Base-by-base conservation (phyloP, 345 rosid genomes). In the Salix dunnii region DNA sequence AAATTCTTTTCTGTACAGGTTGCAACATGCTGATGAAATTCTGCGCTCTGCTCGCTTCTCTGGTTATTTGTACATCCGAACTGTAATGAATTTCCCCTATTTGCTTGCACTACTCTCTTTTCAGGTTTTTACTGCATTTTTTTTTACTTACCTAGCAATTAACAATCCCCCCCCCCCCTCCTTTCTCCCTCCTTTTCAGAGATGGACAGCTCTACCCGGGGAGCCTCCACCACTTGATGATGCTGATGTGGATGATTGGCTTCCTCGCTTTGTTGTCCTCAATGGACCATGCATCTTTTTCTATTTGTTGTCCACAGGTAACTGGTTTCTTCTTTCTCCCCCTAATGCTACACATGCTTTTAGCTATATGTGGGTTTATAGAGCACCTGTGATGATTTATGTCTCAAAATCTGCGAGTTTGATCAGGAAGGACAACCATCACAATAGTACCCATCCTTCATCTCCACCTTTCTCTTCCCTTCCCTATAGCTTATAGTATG, bases 131-230 rank as follows among this genome's bases (percentile, higher is more conserved):
- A 61, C 69, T 67, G 79, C 70, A 40, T 17, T 71, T 60, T 49
- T 60, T 49, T 74, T 71, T 75, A 38, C 67, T 21, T 17, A 13
- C 36, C 55, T 71, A 42, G 67, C 35, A 33, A 13, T 67, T 51
- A 35, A 70, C 27, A 60, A 36, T 40, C 25, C 1, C 70, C 25
- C 36, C 1, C 16, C 20, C 17, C 60, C 16, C 35, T 31, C 7
- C 76, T 30, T 14, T 63, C 72, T 36, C 61, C n/a, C 70, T 70
- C 43, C n/a, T 73, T 68, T 38, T 55, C 77, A 96, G 99, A 90
- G 99, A 80, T 96, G 99, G 98, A 85, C 89, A 75, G 96, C 99
- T 73, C 86, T 96, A 33, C 99, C 97, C 0, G 99, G 98, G 79
- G 99, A 96, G 81, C 96, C 93, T 75, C 91, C 94, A 27, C 97